Evolutionary conservation across 1,139 yeast genomes (phyloP), one percentile per base, ranked within the genome.

Genomic region (Saccharomyces pastorianus): DNA sequence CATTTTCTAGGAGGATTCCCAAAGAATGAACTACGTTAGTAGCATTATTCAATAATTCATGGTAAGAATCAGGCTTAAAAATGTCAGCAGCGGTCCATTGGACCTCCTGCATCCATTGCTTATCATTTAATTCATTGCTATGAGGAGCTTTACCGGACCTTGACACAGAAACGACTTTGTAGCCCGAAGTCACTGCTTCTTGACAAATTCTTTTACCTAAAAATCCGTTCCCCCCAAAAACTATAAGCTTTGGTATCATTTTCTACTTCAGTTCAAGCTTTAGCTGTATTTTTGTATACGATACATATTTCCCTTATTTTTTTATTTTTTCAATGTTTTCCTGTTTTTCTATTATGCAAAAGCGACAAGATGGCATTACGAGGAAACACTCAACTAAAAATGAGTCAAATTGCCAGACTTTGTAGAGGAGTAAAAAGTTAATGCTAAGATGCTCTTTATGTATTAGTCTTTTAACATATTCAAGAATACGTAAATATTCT

Each of bases 201-300:
- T 83, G 83, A 64, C 95, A 88, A 14, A 90, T 82, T 56, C 87
- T 79, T 56, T 79, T 79, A 58, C 84, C 84, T 20, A 90, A 71
- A 65, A 88, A 88, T 3, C 97, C 97, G 57, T 82, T 83, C 0
- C 97, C 96, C 20, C 97, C 97, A 62, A 90, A 81, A 0, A 89
- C 88, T 7, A 88, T 55, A 13, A 51, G 25, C n/a, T 41, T 46
- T 38, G 44, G 13, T 26, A 14, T 14, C 31, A 28, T 46, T 46
- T 14, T 8, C 8, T 28, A 14, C 17, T 25, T 7, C 13, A 6
- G 9, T 6, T n/a, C 25, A n/a, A n/a, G 25, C 13, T 25, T 4
- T 11, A 26, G 14, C 8, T 4, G 20, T 27, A 8, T 23, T 48
- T 32, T n/a, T 48, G 17, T 27, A 47, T 27, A 8, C 9, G 8